Percentiles rank a stretch among this genome's conserved stretches.
These are phyloP conservation scores for Corylus heterophylla DNA, from an alignment of 306 rosid species.

Conservation along the genomic window DNA sequence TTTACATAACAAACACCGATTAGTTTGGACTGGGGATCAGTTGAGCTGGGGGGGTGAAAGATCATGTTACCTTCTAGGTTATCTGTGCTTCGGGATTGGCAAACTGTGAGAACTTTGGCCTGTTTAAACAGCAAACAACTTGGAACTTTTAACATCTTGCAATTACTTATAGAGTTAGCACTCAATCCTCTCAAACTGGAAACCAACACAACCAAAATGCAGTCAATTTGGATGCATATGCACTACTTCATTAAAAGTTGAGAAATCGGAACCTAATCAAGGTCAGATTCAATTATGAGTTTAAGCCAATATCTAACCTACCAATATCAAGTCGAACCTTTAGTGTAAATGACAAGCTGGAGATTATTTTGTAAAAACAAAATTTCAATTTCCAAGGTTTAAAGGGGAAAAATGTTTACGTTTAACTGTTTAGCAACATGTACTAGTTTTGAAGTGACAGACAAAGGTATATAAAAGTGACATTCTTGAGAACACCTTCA, in stretches of 20 bases:
- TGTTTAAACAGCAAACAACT: conserved; percentile 43
- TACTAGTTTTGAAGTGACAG: not conserved
- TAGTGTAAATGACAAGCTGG: not conserved
- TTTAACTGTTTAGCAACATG: too few species aligned
- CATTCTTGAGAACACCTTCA: not conserved
- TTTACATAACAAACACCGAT: not conserved
- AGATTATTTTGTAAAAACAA: not conserved
- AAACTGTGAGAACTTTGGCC: conserved; percentile 82
- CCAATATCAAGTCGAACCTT: not conserved
- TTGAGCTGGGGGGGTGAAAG: not conserved
- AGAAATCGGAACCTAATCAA: not conserved
- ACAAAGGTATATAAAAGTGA: not conserved
- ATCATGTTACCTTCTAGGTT: conserved; percentile 52
- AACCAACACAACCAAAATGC: not conserved
- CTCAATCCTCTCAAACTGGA: not conserved
- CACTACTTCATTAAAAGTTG: not conserved
- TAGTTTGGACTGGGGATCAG: not conserved
- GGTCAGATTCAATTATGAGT: not conserved
- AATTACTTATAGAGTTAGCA: conserved; percentile 2
- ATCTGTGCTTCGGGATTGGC: conserved; percentile 63
- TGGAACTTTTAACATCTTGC: conserved; percentile 23
- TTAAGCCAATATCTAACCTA: not conserved
- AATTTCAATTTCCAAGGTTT: not conserved
- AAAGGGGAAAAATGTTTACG: not conserved
- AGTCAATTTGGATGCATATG: conserved; percentile 1